Base-by-base conservation (phyloP, 257 asterid species). In the Scutellaria galericulata region DNA sequence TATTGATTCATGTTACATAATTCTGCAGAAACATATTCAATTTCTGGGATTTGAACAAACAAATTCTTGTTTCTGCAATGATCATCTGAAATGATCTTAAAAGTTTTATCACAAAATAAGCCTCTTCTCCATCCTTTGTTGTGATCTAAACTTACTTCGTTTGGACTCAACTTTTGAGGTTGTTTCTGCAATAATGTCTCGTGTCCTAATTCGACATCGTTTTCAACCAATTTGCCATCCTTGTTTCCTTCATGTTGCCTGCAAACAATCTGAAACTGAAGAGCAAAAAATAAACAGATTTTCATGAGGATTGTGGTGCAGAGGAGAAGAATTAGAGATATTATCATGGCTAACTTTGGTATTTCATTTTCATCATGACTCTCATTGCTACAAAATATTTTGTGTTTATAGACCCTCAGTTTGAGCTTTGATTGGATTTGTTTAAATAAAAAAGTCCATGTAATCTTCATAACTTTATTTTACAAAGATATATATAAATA, bases 151-250 rank as follows among this genome's bases (percentile, higher is more conserved):
- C 56, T 40, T 14, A 52, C 69, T 56, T 64, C 74, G 63, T 63
- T 12, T 2, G n/a, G 50, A 31, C 24, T 42, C 13, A 13, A 39
- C 41, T 70, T n/a, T 7, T 48, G 57, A 48, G 85, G 54, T 44
- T 68, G 72, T 47, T 64, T 57, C 42, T 46, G 59, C 66, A 62
- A 62, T 12, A 69, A 22, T 42, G 13, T 9, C 57, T 55, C 52
- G 8, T 40, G 48, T 64, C 80, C 86, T 41, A 24, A 74, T 66
- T 81, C 86, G 58, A 77, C 74, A 15, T 81, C 84, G 10, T 62
- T 40, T 63, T 69, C 72, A 7, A 18, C 50, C 6, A 58, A 50
- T 63, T 39, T 47, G 14, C 27, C 22, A 8, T 40, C 53, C 18
- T 57, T 48, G 5, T 47, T 35, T 56, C 27, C 71, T 24, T 78